Evolutionary conservation across 1,284 basidiomycete genomes (phyloP), one percentile per base, ranked within the genome.

Genomic region (Fomitopsis schrenkii): DNA sequence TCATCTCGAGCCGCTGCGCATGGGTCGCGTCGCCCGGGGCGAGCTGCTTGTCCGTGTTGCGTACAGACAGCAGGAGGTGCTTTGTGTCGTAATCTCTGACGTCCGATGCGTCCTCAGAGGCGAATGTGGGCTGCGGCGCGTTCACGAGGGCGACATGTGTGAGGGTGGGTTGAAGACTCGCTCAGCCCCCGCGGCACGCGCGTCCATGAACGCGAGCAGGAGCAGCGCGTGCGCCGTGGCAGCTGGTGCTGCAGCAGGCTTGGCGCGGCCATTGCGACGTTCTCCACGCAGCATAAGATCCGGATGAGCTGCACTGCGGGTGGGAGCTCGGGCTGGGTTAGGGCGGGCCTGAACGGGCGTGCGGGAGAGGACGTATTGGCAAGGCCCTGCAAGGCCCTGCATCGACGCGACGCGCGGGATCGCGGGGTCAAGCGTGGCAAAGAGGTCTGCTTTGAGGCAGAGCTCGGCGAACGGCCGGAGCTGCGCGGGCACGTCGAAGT

Each of bases 1-100:
- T 95, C 92, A 96, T 95, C 68, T 90, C 86, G 19, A 94, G 92
- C n/a, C n/a, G n/a, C n/a, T n/a, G n/a, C 17, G 77, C 70, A 62
- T 87, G 83, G 0, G 86, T 85, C 38, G 93, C 91, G 72, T 96
- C 94, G 3, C 83, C 80, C 0, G 84, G 76, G 66, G 87, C 87
- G 40, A 91, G 79, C 3, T 77, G 70, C 75, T 99, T 99, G 77
- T 98, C 96, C 1, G 88, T 94, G 67, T 99, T 98, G 57, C 87
- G 84, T 12, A 94, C 86, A 14, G 94, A 95, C 52, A 97, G 85
- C 1, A 98, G 80, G 3, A 98, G 81, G 0, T 98, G 78, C 59
- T 84, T 87, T 0, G 93, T 90, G 61, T 94, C 90, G 70, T 90
- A 94, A 28, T 78, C 76, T 7, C 28, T 33, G 7, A 30, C 36